A percentile compares a stretch with the other conserved stretches of the same genome.
Evolutionary conservation across 1,139 yeast genomes (phyloP).

Genomic region (Suhomyces kunorum): DNA sequence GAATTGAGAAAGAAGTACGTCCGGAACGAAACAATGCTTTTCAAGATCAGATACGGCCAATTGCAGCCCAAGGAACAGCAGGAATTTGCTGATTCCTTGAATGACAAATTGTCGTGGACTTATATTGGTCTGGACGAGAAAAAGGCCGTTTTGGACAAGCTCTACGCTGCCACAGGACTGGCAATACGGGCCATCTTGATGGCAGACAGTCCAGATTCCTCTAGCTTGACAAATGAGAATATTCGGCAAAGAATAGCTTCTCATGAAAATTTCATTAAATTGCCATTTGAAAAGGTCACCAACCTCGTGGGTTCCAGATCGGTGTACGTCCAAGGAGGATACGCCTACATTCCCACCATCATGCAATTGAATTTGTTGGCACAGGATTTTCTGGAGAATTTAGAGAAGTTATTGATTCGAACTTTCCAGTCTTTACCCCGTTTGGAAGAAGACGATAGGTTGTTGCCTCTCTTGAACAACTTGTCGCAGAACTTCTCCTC

Average conservation of each 20-base stretch:
- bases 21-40: slow-evolving; percentile 71
- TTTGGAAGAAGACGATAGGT: slow-evolving; percentile 87
- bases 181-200: slow-evolving; percentile 35
- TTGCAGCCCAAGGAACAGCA: slow-evolving; percentile 71
- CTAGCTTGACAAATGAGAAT: slow-evolving; percentile 46
- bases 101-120: slow-evolving; percentile 66
- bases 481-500: slow-evolving; percentile 72
- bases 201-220: slow-evolving; percentile 31
- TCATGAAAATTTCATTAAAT: slow-evolving; percentile 68
- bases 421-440: slow-evolving; percentile 83
- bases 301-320: slow-evolving; percentile 71
- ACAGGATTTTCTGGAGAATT: slow-evolving; percentile 60
- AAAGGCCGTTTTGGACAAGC: slow-evolving; percentile 44
- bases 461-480: slow-evolving; percentile 79
- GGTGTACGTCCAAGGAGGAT: slow-evolving; percentile 66
- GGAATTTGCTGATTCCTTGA: slow-evolving; percentile 59
- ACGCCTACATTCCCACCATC: slow-evolving; percentile 81
- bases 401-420: slow-evolving; percentile 54
- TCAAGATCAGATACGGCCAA: slow-evolving; percentile 67
- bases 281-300: slow-evolving; percentile 84
- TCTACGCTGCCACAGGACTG: slow-evolving; percentile 54
- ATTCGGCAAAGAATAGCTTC: slow-evolving; percentile 42
- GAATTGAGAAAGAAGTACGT: slow-evolving; percentile 80
- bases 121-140: slow-evolving; percentile 68
- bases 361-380: slow-evolving; percentile 72